Percentiles rank a stretch among this genome's conserved stretches.
Evolutionary conservation across 2,329 filamentous ascomycete genomes (phyloP).

Genomic region (Trichoderma sp.): DNA sequence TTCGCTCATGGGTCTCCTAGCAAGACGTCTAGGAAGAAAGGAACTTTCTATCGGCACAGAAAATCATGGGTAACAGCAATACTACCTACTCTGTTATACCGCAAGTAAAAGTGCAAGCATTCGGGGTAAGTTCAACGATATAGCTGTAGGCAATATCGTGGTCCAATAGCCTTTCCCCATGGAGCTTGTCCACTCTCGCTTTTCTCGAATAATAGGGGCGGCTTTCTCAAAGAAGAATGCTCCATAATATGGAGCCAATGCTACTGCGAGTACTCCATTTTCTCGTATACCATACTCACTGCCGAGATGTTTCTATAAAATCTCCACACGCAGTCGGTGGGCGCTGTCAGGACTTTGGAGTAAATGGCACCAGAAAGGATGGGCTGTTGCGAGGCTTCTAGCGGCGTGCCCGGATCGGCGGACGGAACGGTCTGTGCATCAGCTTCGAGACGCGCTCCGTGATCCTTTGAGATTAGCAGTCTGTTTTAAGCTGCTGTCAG

Average conservation of each 20-base stretch:
- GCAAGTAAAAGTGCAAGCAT: not conserved
- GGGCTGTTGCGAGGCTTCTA: not conserved
- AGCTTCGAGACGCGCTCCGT: not conserved
- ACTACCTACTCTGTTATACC: not conserved
- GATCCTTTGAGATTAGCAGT: not conserved
- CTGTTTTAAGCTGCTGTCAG: constrained; percentile 1
- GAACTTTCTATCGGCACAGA: not conserved
- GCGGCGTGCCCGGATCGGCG: constrained; percentile 20
- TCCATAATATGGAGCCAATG: constrained; percentile 2
- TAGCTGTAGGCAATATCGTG: not conserved
- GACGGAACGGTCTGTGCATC: constrained; percentile 1
- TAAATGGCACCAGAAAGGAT: not conserved
- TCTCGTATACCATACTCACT: not conserved
- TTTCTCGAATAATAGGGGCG: constrained; percentile 16
- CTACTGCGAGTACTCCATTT: not conserved
- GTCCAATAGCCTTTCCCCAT: not conserved
- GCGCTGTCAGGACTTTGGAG: not conserved
- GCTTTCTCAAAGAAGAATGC: not conserved
- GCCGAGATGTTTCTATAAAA: constrained; percentile 3
- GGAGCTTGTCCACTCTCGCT: not conserved
- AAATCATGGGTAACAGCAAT: not conserved
- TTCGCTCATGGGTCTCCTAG: not conserved
- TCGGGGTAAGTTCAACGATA: not conserved
- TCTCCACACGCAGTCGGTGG: constrained; percentile 20
- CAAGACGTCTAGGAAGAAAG: not conserved